Evolutionary conservation across 495 filamentous ascomycete genomes (phyloP).

Genomic region (Penicillium coprophilum): DNA sequence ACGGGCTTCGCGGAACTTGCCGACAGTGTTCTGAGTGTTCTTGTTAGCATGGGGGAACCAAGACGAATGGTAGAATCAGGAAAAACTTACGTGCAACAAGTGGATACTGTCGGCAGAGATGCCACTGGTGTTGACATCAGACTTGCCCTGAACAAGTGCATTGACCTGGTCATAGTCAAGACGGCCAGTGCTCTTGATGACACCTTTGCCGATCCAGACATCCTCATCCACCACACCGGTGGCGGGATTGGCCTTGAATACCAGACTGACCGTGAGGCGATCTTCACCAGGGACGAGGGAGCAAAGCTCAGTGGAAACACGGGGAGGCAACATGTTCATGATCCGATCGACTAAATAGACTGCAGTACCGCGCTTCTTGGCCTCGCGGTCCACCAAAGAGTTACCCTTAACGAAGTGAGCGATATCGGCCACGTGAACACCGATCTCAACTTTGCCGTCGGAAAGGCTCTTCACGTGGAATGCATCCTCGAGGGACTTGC

Average conservation of each 20-base stretch:
- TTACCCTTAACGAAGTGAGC: conserved; percentile 96
- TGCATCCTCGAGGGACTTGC: conserved; percentile 84
- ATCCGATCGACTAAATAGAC: conserved; percentile 90
- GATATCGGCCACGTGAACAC: conserved; percentile 93
- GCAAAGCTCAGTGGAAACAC: conserved; percentile 81
- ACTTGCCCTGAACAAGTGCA: conserved; percentile 63
- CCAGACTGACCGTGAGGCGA: conserved; percentile 85
- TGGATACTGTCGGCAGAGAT: conserved; percentile 69
- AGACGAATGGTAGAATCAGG: neutral
- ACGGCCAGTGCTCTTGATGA: conserved; percentile 87
- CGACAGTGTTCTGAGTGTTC: conserved; percentile 59
- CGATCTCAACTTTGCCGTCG: conserved; percentile 87
- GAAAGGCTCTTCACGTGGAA: conserved; percentile 81
- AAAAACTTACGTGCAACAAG: conserved; percentile 64
- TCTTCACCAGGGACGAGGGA: conserved; percentile 83
- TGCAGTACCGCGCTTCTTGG: conserved; percentile 95
- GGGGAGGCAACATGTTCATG: conserved; percentile 86
- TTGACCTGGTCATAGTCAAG: conserved; percentile 84
- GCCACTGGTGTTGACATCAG: conserved; percentile 56
- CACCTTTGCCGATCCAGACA: conserved; percentile 89
- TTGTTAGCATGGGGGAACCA: conserved; percentile 8
- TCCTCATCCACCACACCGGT: conserved; percentile 75
- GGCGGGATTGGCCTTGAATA: conserved; percentile 80
- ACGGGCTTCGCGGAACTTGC: conserved; percentile 84
- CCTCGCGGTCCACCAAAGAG: conserved; percentile 94